Percentiles rank a stretch among this genome's conserved stretches.
These are phyloP conservation scores for Leucogyrophana mollusca DNA, from an alignment of 768 basidiomycete genomes.

Conservation along the genomic window DNA sequence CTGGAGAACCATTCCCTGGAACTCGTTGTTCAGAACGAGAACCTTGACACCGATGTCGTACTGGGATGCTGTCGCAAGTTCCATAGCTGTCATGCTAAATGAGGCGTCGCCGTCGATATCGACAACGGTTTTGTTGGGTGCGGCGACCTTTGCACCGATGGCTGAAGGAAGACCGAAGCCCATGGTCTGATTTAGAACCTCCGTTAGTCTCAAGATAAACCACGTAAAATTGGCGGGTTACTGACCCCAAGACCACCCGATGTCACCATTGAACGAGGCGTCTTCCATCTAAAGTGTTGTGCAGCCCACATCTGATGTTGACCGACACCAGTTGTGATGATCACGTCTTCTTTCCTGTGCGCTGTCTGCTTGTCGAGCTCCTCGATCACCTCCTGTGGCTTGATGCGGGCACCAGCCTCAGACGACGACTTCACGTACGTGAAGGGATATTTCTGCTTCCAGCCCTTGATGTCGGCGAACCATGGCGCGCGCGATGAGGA, in stretches of 20 bases:
- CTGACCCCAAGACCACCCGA: conserved; percentile 92
- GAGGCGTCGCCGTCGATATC: conserved; percentile 98
- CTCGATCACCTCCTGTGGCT: conserved; percentile 96
- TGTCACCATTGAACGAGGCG: conserved; percentile 86
- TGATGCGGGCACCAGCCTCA: conserved; percentile 65
- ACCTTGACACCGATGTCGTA: conserved; percentile 95
- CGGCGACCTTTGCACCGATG: conserved; percentile 96
- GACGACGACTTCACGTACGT: conserved; percentile 64
- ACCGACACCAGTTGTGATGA: conserved; percentile 93
- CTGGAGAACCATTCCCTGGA: conserved; percentile 99
- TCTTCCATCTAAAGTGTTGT: conserved; percentile 88
- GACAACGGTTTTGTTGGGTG: conserved; percentile 88
- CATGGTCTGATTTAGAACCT: conserved; percentile 70
- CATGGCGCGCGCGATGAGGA: conserved; percentile 66
- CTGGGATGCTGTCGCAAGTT: conserved; percentile 91
- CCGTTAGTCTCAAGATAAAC: conserved; percentile 3
- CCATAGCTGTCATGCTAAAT: conserved; percentile 99
- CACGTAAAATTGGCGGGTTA: conserved; percentile 15
- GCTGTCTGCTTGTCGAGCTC: conserved; percentile 83
- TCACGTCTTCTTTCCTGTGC: conserved; percentile 79
- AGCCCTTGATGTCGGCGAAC: conserved; percentile 78
- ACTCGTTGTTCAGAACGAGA: conserved; percentile 91
- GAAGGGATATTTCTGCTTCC: conserved; percentile 92
- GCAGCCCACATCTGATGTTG: conserved; percentile 99
- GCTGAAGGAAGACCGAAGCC: conserved; percentile 94